Conservation (phyloP, 2,329 filamentous ascomycete genomes). For the Penicillium fuscoglaucum region DNA sequence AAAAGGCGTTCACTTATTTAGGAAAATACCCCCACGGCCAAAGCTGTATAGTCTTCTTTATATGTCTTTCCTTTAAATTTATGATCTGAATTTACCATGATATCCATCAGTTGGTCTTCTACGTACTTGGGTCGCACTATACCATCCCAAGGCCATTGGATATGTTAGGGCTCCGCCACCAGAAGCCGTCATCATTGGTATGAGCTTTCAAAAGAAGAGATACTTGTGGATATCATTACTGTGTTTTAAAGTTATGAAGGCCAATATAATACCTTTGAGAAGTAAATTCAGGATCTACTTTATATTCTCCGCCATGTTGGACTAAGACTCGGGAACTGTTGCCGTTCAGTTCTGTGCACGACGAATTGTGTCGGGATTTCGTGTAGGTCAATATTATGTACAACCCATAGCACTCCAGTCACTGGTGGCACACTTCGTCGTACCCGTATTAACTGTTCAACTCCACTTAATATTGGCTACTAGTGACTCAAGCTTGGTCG, state of each 20-base stretch:
- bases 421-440: too few relatives aligned
- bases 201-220: neutral
- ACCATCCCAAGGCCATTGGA: neutral
- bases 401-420: too few relatives aligned
- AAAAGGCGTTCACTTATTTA: neutral
- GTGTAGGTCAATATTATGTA: too few relatives aligned
- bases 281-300: neutral
- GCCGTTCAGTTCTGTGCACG: too few relatives aligned
- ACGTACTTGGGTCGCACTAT: neutral
- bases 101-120: neutral
- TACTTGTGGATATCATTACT: neutral
- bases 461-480: too few relatives aligned
- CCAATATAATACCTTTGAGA: neutral
- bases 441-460: too few relatives aligned
- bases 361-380: too few relatives aligned
- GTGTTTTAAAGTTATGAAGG: neutral
- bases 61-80: neutral
- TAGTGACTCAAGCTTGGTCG: too few relatives aligned
- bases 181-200: neutral
- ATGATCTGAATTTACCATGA: neutral
- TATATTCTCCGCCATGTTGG: too few relatives aligned
- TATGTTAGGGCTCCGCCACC: neutral
- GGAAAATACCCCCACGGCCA: neutral
- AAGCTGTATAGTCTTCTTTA: neutral
- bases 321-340: too few relatives aligned